Base-by-base conservation (phyloP, 176 grass and related monocot genomes). In the Oryza meridionalis region DNA sequence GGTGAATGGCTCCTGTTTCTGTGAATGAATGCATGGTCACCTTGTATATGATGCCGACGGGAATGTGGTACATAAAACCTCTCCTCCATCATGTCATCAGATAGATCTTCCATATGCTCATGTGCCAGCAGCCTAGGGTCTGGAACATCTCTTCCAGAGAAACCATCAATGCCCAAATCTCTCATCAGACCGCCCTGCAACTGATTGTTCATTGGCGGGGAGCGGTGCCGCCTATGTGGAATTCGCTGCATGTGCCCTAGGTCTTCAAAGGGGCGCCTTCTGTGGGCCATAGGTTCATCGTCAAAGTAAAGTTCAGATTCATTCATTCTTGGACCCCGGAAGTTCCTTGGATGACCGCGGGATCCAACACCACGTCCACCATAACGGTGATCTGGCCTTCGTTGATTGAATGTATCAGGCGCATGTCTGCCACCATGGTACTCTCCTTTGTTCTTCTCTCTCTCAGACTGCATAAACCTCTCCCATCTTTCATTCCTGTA, bases 401-500 rank as follows among this genome's bases (percentile, higher is more conserved):
- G 73, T 68, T 77, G 80, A 77, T 87, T 87, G 33, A 62, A 59
- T 75, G 82, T 74, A 62, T 69, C 69, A 40, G 22, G 76, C 33
- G 29, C 65, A 82, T 72, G 83, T 44, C 80, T 83, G 42, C 84
- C 80, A 65, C 64, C 84, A 24, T 80, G 84, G 74, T 27, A 75
- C 16, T 79, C 84, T 46, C 37, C 84, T 69, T 78, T 79, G 22
- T 63, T 69, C 61, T 68, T 90, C 53, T 90, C 88, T 62, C 49
- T 61, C 47, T 90, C 84, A 12, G 80, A 79, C 22, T 84, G 12
- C 84, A 90, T 79, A 64, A 90, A 70, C 31, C 84, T 83, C 47
- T 90, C 88, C 88, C 88, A 90, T 80, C 84, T 87, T 69, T 90
- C 88, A 33, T 90, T 90, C 75, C 88, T 90, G 80, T 43, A 87